phyloP scores from a whole-genome alignment of 768 basidiomycete genomes.

The Porphyrellus cyaneotinctus region DNA sequence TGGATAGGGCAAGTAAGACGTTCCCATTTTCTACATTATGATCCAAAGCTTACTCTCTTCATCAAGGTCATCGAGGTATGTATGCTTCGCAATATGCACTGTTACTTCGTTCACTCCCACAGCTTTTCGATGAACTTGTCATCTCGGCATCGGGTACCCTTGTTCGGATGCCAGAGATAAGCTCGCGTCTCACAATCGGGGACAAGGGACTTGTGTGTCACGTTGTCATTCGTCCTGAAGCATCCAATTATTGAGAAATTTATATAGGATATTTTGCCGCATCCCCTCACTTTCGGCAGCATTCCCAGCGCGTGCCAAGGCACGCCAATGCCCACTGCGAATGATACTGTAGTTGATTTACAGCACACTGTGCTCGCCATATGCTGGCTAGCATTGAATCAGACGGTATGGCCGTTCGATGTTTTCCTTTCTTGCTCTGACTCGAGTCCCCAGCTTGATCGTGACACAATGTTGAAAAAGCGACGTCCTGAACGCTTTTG shows the following conservation, averaged over 20 bases:
- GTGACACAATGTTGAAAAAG: conserved; percentile 48
- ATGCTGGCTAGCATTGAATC: conserved; percentile 85
- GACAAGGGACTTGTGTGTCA: conserved; percentile 65
- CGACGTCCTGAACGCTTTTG: conserved; percentile 74
- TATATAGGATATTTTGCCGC: conserved; percentile 62
- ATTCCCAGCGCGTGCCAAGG: conserved; percentile 46
- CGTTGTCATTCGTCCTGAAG: neutral
- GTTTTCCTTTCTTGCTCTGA: neutral
- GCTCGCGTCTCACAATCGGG: conserved; percentile 70
- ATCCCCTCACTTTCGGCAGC: conserved; percentile 43
- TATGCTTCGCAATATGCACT: neutral
- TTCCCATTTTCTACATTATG: conserved; percentile 6
- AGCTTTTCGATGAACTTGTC: conserved; percentile 84
- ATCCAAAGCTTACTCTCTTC: conserved; percentile 11
- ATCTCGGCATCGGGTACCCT: conserved; percentile 65
- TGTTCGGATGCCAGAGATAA: conserved; percentile 73
- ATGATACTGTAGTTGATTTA: conserved; percentile 67
- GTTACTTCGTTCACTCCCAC: conserved; percentile 12
- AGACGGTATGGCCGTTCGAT: conserved; percentile 50
- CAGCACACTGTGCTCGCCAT: conserved; percentile 77
- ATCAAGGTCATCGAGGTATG: conserved; percentile 72
- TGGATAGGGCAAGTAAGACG: conserved; percentile 83
- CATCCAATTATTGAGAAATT: conserved; percentile 3
- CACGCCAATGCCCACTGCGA: conserved; percentile 37
- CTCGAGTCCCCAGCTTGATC: conserved; percentile 49